These are phyloP conservation scores for Cercospora nicotianae DNA, from an alignment of 2,329 filamentous ascomycete genomes.

Conservation along the genomic window DNA sequence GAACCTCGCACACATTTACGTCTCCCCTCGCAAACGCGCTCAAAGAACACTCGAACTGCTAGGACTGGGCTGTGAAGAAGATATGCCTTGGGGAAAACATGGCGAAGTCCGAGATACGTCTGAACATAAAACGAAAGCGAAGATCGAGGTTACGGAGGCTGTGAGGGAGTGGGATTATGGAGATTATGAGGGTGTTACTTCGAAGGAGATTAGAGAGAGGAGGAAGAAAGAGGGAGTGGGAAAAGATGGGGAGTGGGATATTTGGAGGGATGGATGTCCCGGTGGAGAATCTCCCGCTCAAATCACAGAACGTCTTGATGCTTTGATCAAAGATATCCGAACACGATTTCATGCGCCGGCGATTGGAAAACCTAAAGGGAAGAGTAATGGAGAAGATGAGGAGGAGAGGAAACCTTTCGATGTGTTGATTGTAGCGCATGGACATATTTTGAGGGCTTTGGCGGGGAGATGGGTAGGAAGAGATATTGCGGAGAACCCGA, in stretches of 20 bases:
- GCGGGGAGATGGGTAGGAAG: conserved; percentile 82
- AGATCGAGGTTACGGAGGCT: conserved; percentile 52
- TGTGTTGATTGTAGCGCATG: conserved; percentile 81
- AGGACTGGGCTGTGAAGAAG: conserved; percentile 63
- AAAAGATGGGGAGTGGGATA: conserved; percentile 67
- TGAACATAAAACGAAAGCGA: conserved; percentile 38
- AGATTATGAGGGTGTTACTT: conserved; percentile 60
- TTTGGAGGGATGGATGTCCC: conserved; percentile 83
- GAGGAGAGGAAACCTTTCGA: conserved; percentile 46
- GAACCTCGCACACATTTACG: conserved; percentile 85
- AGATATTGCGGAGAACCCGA: conserved; percentile 70
- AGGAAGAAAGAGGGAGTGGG: conserved; percentile 43
- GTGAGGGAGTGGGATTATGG: conserved; percentile 65
- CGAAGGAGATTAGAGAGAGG: conserved; percentile 51
- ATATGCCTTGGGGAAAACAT: conserved; percentile 62
- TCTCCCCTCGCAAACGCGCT: conserved; percentile 80
- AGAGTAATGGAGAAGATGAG: background rate
- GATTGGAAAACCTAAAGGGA: conserved; percentile 55
- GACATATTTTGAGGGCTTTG: conserved; percentile 84
- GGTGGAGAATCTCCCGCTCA: conserved; percentile 71
- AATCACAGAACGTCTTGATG: conserved; percentile 70
- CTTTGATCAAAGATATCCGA: conserved; percentile 73
- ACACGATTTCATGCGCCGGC: conserved; percentile 45
- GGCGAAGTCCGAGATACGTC: conserved; percentile 16
- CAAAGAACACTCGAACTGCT: conserved; percentile 90